Evolutionary conservation across 495 filamentous ascomycete species (phyloP).

Genomic region (Podospora anserina): DNA sequence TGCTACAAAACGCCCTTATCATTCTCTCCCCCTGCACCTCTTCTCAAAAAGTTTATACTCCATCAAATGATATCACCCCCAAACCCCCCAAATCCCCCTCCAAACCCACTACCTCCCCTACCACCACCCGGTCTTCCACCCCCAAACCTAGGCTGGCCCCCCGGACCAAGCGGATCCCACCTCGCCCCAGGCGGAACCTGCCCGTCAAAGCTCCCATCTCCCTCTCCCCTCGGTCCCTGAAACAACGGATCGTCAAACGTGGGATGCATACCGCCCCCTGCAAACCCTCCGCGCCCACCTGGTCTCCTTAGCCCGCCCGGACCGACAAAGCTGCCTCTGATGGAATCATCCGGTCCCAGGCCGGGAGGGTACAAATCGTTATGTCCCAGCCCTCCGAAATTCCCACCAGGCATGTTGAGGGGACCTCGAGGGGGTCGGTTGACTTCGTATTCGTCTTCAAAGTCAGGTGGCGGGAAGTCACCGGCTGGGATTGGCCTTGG

Average conservation of each 20-base stretch:
- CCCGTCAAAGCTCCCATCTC: constrained; percentile 42
- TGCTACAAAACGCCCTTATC: background rate
- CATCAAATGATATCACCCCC: constrained; percentile 44
- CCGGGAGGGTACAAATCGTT: constrained; percentile 86
- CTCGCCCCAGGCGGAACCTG: constrained; percentile 58
- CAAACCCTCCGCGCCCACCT: constrained; percentile 42
- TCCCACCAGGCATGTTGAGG: constrained; percentile 37
- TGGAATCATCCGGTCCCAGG: constrained; percentile 78
- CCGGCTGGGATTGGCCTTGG: constrained; percentile 64
- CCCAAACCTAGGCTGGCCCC: constrained; percentile 46
- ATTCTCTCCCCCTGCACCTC: background rate
- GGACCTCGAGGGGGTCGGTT: constrained; percentile 60
- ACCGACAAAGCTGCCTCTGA: constrained; percentile 61
- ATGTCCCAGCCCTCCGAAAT: constrained; percentile 59
- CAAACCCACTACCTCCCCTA: constrained; percentile 33
- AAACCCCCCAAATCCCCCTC: constrained; percentile 36
- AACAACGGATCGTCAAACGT: constrained; percentile 94
- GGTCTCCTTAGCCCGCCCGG: constrained; percentile 33
- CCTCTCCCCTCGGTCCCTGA: constrained; percentile 52
- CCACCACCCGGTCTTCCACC: constrained; percentile 30
- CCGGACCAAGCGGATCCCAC: constrained; percentile 82
- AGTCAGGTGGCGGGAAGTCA: constrained; percentile 84
- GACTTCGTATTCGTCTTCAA: constrained; percentile 92
- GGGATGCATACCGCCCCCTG: constrained; percentile 75
- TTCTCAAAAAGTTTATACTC: background rate